These are phyloP conservation scores for Annulohypoxylon bovei DNA, from an alignment of 495 filamentous ascomycete genomes.

Conservation along the genomic window DNA sequence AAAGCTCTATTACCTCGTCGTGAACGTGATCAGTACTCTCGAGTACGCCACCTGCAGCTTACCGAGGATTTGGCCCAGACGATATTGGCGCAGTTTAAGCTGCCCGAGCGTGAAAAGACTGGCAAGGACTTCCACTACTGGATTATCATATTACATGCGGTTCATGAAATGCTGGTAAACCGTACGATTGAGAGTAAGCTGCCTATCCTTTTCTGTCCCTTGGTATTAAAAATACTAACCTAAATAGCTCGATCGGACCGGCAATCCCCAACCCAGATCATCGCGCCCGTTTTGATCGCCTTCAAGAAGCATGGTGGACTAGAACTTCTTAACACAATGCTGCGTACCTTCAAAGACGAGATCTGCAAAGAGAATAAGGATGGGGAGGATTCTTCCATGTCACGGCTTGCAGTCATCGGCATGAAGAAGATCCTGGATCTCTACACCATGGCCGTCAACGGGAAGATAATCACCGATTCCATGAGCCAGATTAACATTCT, in stretches of 20 bases:
- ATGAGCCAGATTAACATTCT: conserved; percentile 70
- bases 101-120: conserved; percentile 39
- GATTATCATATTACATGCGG: conserved; percentile 78
- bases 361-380: conserved; percentile 56
- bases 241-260: conserved; percentile 39
- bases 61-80: conserved; percentile 80
- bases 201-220: not conserved
- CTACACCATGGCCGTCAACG: conserved; percentile 76
- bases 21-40: conserved; percentile 67
- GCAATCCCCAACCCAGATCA: conserved; percentile 59
- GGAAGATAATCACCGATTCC: conserved; percentile 82
- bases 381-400: conserved; percentile 47
- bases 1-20: conserved; percentile 80
- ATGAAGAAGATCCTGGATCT: conserved; percentile 87
- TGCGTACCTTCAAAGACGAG: conserved; percentile 76
- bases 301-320: conserved; percentile 87
- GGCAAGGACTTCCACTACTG: conserved; percentile 74
- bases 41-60: conserved; percentile 74
- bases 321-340: conserved; percentile 74
- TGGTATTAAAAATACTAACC: conserved; percentile 25
- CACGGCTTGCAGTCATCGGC: conserved; percentile 59
- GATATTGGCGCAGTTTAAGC: conserved; percentile 71
- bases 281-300: conserved; percentile 82
- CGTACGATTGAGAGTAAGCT: conserved; percentile 70
- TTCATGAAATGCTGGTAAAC: conserved; percentile 73